phyloP scores from a whole-genome alignment of 116 monocot species.

The Dioscorea cayenensis region DNA sequence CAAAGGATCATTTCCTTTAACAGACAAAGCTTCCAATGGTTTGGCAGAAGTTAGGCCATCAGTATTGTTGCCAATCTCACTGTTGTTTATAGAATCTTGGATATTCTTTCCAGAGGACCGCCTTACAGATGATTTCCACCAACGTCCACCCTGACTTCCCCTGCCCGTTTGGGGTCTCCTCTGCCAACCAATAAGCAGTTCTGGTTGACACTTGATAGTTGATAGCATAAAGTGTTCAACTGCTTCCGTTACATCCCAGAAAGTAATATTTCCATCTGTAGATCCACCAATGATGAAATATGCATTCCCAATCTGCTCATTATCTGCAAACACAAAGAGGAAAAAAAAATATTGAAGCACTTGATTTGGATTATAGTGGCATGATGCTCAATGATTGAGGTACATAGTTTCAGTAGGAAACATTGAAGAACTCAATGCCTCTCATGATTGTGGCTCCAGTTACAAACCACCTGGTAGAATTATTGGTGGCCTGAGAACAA shows the following conservation, averaged over 20 bases:
- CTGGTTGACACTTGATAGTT: conserved; percentile 32
- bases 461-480: too few species aligned
- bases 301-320: conserved; percentile 14
- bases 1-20: neutral
- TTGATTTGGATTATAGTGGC: neutral
- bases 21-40: conserved; percentile 6
- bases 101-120: conserved; percentile 19
- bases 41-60: conserved; percentile 1
- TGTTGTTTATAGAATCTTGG: conserved; percentile 1
- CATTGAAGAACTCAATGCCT: too few species aligned
- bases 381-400: neutral
- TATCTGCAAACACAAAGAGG: conserved; percentile 29
- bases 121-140: conserved; percentile 51
- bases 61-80: conserved; percentile 1
- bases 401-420: too few species aligned
- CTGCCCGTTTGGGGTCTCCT: conserved; percentile 83
- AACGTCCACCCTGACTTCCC: conserved; percentile 90
- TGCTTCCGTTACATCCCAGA: conserved; percentile 81
- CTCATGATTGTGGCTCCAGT: too few species aligned
- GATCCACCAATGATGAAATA: conserved; percentile 77
- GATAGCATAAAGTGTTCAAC: conserved; percentile 59
- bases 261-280: conserved; percentile 86
- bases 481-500: too few species aligned
- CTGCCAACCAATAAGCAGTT: conserved; percentile 43
- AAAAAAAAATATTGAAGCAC: too few species aligned